These are phyloP conservation scores for Ambispora gerdemannii DNA, from an alignment of 192 early-diverging fungal genomes.

Conservation along the genomic window DNA sequence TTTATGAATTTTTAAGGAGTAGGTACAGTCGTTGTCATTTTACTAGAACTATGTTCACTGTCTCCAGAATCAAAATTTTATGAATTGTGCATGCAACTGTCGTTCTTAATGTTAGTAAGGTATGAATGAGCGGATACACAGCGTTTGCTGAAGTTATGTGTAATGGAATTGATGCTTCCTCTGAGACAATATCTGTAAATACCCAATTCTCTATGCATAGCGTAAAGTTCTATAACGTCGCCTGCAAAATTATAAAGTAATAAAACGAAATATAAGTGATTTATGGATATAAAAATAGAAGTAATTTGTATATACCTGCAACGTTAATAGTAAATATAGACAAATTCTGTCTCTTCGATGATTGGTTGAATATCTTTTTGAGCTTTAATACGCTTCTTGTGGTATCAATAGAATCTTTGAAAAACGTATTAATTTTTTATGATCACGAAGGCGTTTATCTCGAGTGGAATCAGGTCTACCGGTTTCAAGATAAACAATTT, in stretches of 20 bases:
- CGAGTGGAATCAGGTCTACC: conserved; percentile 5
- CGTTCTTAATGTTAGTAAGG: conserved; percentile 19
- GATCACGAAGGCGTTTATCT: conserved; percentile 5
- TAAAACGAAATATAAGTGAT: neutral
- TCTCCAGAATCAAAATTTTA: conserved; percentile 13
- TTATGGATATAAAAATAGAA: neutral
- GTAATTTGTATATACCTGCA: conserved; percentile 23
- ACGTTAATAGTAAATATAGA: conserved; percentile 24
- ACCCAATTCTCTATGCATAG: conserved; percentile 19
- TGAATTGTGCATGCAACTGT: conserved; percentile 14
- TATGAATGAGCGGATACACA: conserved; percentile 5
- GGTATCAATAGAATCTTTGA: conserved; percentile 23
- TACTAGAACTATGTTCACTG: neutral
- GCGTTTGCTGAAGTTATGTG: conserved; percentile 14
- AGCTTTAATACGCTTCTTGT: conserved; percentile 17
- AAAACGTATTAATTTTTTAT: conserved; percentile 24
- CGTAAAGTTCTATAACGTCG: conserved; percentile 17
- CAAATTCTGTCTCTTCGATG: conserved; percentile 9
- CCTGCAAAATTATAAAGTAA: conserved; percentile 8
- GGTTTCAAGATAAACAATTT: conserved; percentile 22
- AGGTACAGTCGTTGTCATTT: neutral
- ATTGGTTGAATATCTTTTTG: conserved; percentile 21
- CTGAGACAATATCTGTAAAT: conserved; percentile 11
- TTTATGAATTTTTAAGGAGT: conserved; percentile 2
- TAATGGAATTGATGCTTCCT: conserved; percentile 16